Conservation (phyloP, 1,284 basidiomycete species). For the Pisolithus thermaeus region DNA sequence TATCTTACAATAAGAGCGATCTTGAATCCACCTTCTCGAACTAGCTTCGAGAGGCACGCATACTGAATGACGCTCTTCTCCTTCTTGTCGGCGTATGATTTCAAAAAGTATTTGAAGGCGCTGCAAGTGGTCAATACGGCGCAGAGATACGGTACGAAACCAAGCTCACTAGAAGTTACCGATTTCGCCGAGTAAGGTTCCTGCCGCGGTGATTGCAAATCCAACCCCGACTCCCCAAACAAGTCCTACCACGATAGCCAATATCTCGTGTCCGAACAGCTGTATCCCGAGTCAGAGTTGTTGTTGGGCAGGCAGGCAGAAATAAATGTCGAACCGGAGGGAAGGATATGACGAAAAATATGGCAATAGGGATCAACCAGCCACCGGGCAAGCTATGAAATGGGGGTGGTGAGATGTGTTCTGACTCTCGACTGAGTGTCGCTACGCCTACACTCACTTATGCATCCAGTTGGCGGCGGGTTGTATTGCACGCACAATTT, state of each 20-base stretch:
- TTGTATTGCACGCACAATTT: conserved; percentile 63
- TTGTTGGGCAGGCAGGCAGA: background rate
- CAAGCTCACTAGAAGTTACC: conserved; percentile 45
- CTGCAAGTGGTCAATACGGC: conserved; percentile 17
- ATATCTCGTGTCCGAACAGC: conserved; percentile 42
- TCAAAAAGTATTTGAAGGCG: conserved; percentile 43
- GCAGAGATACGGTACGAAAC: background rate
- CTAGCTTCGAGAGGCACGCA: conserved; percentile 55
- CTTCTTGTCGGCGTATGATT: conserved; percentile 45
- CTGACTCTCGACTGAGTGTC: background rate
- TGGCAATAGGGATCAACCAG: conserved; percentile 79
- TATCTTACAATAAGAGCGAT: conserved; percentile 54
- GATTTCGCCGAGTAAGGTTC: conserved; percentile 44
- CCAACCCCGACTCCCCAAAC: conserved; percentile 48
- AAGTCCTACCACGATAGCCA: conserved; percentile 47
- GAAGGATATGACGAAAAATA: conserved; percentile 75
- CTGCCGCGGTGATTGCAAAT: conserved; percentile 43
- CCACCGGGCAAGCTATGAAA: conserved; percentile 42
- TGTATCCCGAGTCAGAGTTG: conserved; percentile 3
- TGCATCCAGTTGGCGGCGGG: conserved; percentile 63
- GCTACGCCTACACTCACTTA: conserved; percentile 33
- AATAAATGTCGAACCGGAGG: conserved; percentile 48
- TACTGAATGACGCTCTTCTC: conserved; percentile 56
- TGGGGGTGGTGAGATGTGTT: conserved; percentile 1
- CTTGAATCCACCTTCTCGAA: conserved; percentile 62